Evolutionary conservation across 768 basidiomycete species (phyloP).

Genomic region (Naganishia onofrii): DNA sequence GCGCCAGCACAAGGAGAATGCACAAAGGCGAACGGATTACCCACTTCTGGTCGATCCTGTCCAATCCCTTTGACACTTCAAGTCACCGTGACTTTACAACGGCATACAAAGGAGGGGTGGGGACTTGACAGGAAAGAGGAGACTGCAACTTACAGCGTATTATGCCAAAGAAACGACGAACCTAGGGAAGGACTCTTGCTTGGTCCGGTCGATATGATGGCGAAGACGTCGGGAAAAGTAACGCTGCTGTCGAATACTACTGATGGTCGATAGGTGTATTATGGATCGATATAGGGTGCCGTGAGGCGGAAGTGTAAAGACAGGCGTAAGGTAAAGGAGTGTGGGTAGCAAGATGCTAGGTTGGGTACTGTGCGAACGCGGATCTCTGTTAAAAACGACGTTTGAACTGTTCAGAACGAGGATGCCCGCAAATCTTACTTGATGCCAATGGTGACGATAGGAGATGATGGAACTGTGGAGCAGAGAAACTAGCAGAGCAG

Average conservation of each 20-base stretch:
- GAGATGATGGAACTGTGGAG: constrained; percentile 14
- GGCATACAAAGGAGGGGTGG: neutral
- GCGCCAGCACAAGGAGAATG: neutral
- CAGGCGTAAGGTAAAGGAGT: constrained; percentile 19
- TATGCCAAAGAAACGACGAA: constrained; percentile 25
- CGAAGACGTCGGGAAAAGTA: neutral
- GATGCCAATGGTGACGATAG: neutral
- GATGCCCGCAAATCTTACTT: constrained; percentile 3
- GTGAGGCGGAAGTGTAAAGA: constrained; percentile 10
- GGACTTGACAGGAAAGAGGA: neutral
- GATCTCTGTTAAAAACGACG: neutral
- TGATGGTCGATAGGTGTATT: constrained; percentile 18
- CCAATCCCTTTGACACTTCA: neutral
- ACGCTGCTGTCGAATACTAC: constrained; percentile 12
- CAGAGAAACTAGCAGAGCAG: neutral
- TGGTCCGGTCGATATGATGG: constrained; percentile 14
- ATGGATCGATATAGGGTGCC: constrained; percentile 15
- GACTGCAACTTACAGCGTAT: constrained; percentile 2
- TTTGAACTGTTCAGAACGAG: too few species aligned
- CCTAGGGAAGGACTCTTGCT: constrained; percentile 24
- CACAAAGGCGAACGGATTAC: neutral
- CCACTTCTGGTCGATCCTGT: neutral
- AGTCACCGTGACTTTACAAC: neutral
- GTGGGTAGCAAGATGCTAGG: constrained; percentile 11
- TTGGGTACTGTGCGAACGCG: neutral